Conservation (phyloP, 768 basidiomycete genomes). For the Kwoniella heveanensis region DNA sequence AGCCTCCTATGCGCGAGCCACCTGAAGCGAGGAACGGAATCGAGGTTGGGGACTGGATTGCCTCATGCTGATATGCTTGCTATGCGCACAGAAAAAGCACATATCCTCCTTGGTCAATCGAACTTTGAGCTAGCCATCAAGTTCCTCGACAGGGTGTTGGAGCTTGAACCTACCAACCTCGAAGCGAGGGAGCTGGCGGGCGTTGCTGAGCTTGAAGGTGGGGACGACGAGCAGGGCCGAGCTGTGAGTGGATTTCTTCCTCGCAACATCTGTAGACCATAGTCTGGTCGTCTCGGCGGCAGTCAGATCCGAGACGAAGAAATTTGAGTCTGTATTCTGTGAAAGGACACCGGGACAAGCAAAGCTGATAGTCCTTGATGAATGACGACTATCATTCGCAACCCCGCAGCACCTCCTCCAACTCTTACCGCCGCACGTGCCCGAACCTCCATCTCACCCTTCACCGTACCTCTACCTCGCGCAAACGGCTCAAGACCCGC, state of each 20-base stretch:
- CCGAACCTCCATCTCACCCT: slow-evolving; percentile 60
- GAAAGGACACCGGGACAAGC: not conserved
- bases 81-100: slow-evolving; percentile 64
- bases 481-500: slow-evolving; percentile 77
- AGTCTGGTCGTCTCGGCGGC: no score
- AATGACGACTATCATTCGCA: not conserved
- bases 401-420: slow-evolving; percentile 65
- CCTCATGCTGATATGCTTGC: no score
- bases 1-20: no score
- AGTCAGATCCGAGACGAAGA: no score
- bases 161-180: slow-evolving; percentile 65
- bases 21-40: no score
- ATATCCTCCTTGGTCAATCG: slow-evolving; percentile 77
- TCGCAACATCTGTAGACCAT: no score
- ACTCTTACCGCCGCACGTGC: slow-evolving; percentile 61
- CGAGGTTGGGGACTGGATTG: no score
- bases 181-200: slow-evolving; percentile 81
- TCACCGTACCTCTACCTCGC: slow-evolving; percentile 88
- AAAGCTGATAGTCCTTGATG: slow-evolving; percentile 2
- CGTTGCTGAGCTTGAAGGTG: slow-evolving; percentile 74
- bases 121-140: slow-evolving; percentile 78
- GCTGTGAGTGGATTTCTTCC: slow-evolving; percentile 62
- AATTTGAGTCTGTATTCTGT: no score
- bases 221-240: slow-evolving; percentile 72
- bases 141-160: slow-evolving; percentile 70